These are phyloP conservation scores for Turnera subulata DNA, from an alignment of 345 rosid species.

Conservation along the genomic window DNA sequence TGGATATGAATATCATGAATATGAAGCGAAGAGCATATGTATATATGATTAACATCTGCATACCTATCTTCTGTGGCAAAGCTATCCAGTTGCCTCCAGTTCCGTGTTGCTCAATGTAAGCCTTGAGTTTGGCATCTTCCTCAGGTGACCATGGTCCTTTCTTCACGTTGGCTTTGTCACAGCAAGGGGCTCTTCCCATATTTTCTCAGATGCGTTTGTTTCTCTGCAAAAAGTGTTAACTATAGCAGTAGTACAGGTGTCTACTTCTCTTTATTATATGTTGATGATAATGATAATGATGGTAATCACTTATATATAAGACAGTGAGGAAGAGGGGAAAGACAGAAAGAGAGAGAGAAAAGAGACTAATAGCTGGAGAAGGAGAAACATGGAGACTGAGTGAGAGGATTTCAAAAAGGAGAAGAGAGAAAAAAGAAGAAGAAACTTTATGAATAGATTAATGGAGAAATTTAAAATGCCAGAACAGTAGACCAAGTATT, in stretches of 20 bases:
- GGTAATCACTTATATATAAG: slow-evolving; percentile 26
- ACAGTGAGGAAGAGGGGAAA: slow-evolving; percentile 11
- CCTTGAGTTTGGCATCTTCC: slow-evolving; percentile 50
- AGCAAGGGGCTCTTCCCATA: slow-evolving; percentile 34
- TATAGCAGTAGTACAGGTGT: too few species aligned
- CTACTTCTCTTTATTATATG: slow-evolving; percentile 6
- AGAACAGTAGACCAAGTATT: slow-evolving; percentile 46
- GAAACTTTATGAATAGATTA: slow-evolving; percentile 32
- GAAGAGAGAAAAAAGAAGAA: slow-evolving; percentile 23
- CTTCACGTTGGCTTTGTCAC: slow-evolving; percentile 29
- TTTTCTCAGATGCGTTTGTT: too few species aligned
- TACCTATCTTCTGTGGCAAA: slow-evolving; percentile 73
- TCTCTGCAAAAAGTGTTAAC: too few species aligned
- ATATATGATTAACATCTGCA: neutral
- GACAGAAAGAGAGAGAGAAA: slow-evolving; percentile 19
- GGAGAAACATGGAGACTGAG: slow-evolving; percentile 37
- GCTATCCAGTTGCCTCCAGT: slow-evolving; percentile 48
- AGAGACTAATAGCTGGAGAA: slow-evolving; percentile 62
- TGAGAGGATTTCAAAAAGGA: slow-evolving; percentile 42
- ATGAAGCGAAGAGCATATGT: neutral
- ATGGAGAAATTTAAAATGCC: slow-evolving; percentile 34
- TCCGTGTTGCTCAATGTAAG: slow-evolving; percentile 61
- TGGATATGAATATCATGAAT: neutral
- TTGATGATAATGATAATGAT: slow-evolving; percentile 25
- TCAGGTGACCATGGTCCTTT: slow-evolving; percentile 34